Base-by-base conservation (phyloP, 108 stramenopile species). In the Thalassiosira profunda region DNA sequence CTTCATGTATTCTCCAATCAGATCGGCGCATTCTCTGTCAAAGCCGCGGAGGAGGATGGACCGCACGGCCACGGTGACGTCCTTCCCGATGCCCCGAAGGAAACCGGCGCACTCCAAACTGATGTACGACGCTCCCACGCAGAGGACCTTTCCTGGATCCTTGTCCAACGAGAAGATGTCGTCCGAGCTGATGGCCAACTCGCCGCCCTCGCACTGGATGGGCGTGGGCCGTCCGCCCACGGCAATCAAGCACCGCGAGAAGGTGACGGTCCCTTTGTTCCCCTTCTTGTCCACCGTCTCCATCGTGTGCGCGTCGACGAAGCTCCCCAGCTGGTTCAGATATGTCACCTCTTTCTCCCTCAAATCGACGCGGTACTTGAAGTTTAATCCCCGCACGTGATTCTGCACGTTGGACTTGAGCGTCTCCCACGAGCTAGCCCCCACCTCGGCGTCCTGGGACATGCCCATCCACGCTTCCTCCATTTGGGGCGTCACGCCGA, bases 41-140 rank as follows among this genome's bases (percentile, higher is more conserved):
- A 99, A 99, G 23, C 97, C 97, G 37, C 99, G 84, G 36, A 99
- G 74, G 17, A 98, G 80, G 42, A 98, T 98, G 51, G 92, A 94
- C 14, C 99, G 92, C 4, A 98, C 98, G 18, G 98, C 96, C 31
- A 97, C 92, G 11, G 98, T 97, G 2, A 94, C 92, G 73, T 97
- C 94, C 51, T 86, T 76, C 5, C 97, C 96, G 28, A 99, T 67
- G 17, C 96, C 97, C 5, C 86, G 82, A 33, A 99, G 75, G 70
- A 99, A 98, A 18, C 99, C 98, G 31, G 98, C 99, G 72, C 98
- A 99, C 83, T 99, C 99, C 36, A 99, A 83, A 34, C 91, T 85
- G 67, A 99, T 96, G 85, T 99, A 99, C 29, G 94, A 94, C 4
- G 97, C 99, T 11, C 99, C 99, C 28, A 99, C 92, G 53, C 98